These are phyloP conservation scores for Pseudofabraea citricarpa DNA, from an alignment of 2,329 filamentous ascomycete genomes.

Conservation along the genomic window DNA sequence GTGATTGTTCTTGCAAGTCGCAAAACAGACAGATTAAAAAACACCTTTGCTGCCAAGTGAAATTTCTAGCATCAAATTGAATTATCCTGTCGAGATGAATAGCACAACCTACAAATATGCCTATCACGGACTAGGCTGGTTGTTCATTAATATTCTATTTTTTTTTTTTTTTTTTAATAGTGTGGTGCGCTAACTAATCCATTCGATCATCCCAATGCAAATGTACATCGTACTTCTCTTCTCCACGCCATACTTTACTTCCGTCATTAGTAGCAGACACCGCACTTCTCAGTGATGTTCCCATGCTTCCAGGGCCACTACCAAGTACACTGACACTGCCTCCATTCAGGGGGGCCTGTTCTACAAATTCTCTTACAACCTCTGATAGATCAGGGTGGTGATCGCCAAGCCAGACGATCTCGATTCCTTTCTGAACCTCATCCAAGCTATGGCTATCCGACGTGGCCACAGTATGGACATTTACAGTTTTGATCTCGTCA, in stretches of 20 bases:
- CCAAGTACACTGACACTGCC: conserved; percentile 53
- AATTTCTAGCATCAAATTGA: no score
- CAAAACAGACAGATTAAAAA: no score
- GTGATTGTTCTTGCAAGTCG: no score
- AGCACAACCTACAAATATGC: no score
- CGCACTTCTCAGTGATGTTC: conserved; percentile 47
- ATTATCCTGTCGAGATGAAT: no score
- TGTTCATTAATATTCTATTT: no score
- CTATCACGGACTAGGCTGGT: no score
- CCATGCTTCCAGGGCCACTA: conserved; percentile 56
- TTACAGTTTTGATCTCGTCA: conserved; percentile 1
- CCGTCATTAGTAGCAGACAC: conserved; percentile 51
- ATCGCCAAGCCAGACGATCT: conserved; percentile 5
- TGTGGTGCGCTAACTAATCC: no score
- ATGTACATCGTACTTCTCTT: conserved; percentile 49
- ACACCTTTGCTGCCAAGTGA: no score
- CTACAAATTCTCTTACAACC: conserved; percentile 46
- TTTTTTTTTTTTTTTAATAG: no score
- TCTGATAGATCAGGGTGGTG: conserved; percentile 40
- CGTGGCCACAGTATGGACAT: not conserved
- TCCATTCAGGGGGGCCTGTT: conserved; percentile 31
- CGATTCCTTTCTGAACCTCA: not conserved
- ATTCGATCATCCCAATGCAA: conserved; percentile 55
- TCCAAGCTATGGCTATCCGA: not conserved
- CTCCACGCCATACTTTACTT: conserved; percentile 50